phyloP scores from a whole-genome alignment of 2,329 filamentous ascomycete genomes.

The Penicillium sp. region DNA sequence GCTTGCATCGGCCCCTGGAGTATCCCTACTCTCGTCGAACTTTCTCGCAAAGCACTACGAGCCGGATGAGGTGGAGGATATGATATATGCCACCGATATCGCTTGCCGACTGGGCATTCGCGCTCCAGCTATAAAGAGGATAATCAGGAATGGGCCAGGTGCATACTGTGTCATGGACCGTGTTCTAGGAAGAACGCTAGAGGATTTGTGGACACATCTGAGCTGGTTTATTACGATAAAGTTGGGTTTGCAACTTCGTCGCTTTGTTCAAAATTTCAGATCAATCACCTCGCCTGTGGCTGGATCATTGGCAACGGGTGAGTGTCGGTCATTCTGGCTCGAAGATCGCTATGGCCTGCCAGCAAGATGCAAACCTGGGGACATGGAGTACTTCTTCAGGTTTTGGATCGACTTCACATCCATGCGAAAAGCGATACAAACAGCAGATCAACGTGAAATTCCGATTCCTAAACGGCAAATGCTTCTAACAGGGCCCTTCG shows the following conservation, averaged over 20 bases:
- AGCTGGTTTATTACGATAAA: slow-evolving; percentile 20
- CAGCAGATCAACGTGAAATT: slow-evolving; percentile 3
- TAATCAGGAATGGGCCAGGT: slow-evolving; percentile 7
- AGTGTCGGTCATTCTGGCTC: slow-evolving; percentile 21
- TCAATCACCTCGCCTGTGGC: slow-evolving; percentile 21
- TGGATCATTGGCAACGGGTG: slow-evolving; percentile 18
- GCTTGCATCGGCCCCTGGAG: background rate
- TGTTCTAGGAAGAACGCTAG: slow-evolving; percentile 20
- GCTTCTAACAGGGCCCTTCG: slow-evolving; percentile 7
- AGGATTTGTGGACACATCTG: slow-evolving; percentile 18
- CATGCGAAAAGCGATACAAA: slow-evolving; percentile 13
- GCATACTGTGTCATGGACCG: slow-evolving; percentile 22
- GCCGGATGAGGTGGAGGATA: slow-evolving; percentile 15
- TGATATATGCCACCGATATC: slow-evolving; percentile 14
- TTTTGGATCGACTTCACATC: slow-evolving; percentile 24
- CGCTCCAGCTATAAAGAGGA: slow-evolving; percentile 13
- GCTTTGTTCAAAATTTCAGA: slow-evolving; percentile 17
- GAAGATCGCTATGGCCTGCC: slow-evolving; percentile 24
- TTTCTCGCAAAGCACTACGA: slow-evolving; percentile 4
- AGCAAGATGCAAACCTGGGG: slow-evolving; percentile 10
- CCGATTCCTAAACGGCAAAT: background rate
- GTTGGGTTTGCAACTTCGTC: slow-evolving; percentile 22
- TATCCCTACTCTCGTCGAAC: slow-evolving; percentile 3
- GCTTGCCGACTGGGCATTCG: slow-evolving; percentile 10
- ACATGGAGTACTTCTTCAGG: slow-evolving; percentile 18